A percentile compares a stretch with the other conserved stretches of the same genome.
These are phyloP conservation scores for Neoascochyta sp. DNA, from an alignment of 2,329 filamentous ascomycete species.

Conservation along the genomic window DNA sequence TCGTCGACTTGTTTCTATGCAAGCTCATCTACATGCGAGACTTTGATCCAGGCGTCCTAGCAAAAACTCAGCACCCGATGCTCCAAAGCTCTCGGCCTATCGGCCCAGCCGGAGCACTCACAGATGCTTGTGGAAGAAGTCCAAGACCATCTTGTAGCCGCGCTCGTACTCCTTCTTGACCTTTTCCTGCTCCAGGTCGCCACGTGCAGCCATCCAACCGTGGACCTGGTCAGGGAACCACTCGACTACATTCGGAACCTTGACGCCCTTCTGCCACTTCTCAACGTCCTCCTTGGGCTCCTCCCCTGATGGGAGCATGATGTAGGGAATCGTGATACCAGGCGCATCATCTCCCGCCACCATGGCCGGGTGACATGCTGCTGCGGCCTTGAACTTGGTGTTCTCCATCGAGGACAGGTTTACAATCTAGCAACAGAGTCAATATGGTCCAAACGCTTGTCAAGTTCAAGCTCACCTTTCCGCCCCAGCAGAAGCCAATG, in stretches of 20 bases:
- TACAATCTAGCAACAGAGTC: conserved; percentile 48
- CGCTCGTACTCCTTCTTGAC: conserved; percentile 51
- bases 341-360: conserved; percentile 56
- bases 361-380: conserved; percentile 58
- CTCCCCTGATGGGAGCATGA: conserved; percentile 56
- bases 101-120: too few species aligned
- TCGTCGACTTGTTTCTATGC: too few species aligned
- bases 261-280: conserved; percentile 48
- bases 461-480: conserved; percentile 33
- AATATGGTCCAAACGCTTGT: background rate
- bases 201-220: conserved; percentile 46
- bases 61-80: too few species aligned
- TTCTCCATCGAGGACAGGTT: conserved; percentile 51
- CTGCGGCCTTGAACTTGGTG: conserved; percentile 56
- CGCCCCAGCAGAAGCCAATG: conserved; percentile 60
- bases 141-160: conserved; percentile 48
- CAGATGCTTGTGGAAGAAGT: conserved; percentile 53
- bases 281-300: conserved; percentile 52
- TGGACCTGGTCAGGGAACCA: conserved; percentile 50
- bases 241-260: conserved; percentile 46
- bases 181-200: conserved; percentile 45
- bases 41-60: too few species aligned
- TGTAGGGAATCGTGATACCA: conserved; percentile 54
- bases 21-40: too few species aligned
- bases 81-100: too few species aligned